Evolutionary conservation across 2,329 filamentous ascomycete genomes (phyloP).

Genomic region (Fusarium goolgardi): DNA sequence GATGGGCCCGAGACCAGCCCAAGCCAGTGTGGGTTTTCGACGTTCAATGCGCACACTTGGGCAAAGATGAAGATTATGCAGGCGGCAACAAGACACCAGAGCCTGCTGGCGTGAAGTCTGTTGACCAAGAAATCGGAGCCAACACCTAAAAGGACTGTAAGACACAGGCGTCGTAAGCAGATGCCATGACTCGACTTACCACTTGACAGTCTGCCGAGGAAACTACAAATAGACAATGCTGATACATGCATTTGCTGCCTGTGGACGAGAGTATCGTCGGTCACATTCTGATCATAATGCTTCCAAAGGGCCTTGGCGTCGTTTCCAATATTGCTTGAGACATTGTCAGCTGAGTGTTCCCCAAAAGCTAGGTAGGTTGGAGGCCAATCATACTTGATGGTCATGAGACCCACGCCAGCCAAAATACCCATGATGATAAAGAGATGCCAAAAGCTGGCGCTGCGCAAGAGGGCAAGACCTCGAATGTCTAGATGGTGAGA

Average conservation of each 20-base stretch:
- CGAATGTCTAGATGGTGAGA: slow-evolving; percentile 91
- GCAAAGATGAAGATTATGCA: slow-evolving; percentile 81
- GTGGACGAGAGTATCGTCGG: slow-evolving; percentile 79
- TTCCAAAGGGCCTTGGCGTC: slow-evolving; percentile 89
- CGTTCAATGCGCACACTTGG: slow-evolving; percentile 79
- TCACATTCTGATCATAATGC: slow-evolving; percentile 79
- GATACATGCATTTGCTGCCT: slow-evolving; percentile 93
- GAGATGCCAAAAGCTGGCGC: slow-evolving; percentile 88
- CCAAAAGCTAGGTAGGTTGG: not conserved
- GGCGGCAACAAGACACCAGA: slow-evolving; percentile 90
- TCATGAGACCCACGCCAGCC: slow-evolving; percentile 95
- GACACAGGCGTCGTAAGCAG: slow-evolving; percentile 8
- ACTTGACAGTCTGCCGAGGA: slow-evolving; percentile 81
- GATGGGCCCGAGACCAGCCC: slow-evolving; percentile 84
- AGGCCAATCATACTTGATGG: slow-evolving; percentile 82
- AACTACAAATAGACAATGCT: slow-evolving; percentile 90
- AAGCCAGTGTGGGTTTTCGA: slow-evolving; percentile 81
- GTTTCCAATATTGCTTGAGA: slow-evolving; percentile 88
- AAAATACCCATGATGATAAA: slow-evolving; percentile 90
- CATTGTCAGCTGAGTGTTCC: slow-evolving; percentile 20
- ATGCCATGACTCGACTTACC: slow-evolving; percentile 60
- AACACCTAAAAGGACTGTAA: slow-evolving; percentile 67
- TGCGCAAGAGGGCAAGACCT: slow-evolving; percentile 78
- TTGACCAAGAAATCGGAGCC: slow-evolving; percentile 93
- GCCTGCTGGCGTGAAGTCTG: slow-evolving; percentile 79